These are phyloP conservation scores for Vanrija humicola DNA, from an alignment of 1,284 basidiomycete species.

Conservation along the genomic window DNA sequence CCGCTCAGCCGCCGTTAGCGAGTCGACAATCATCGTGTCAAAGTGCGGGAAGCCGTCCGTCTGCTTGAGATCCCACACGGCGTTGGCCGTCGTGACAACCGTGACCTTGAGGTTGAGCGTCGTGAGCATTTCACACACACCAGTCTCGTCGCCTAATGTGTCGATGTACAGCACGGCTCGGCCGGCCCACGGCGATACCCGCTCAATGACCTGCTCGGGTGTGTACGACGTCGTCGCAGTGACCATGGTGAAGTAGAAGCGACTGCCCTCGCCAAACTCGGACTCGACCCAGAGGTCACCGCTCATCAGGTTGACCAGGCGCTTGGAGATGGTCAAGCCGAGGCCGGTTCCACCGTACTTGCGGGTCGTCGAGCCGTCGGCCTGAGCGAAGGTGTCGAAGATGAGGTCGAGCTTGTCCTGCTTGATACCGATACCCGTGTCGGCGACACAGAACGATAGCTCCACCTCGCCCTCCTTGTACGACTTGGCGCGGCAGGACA, in stretches of 20 bases:
- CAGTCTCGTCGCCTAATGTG: conserved; percentile 71
- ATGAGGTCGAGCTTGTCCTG: conserved; percentile 98
- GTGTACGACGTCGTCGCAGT: conserved; percentile 53
- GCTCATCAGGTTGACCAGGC: conserved; percentile 94
- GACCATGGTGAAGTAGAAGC: conserved; percentile 91
- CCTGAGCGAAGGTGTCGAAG: conserved; percentile 99
- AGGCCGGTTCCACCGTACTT: conserved; percentile 98
- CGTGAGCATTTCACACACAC: conserved; percentile 71
- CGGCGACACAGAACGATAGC: conserved; percentile 94
- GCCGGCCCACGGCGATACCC: conserved; percentile 71
- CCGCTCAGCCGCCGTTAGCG: conserved; percentile 73
- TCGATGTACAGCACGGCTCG: conserved; percentile 81
- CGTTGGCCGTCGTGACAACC: conserved; percentile 69
- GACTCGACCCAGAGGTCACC: conserved; percentile 99
- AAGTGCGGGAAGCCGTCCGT: conserved; percentile 78
- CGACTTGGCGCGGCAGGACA: conserved; percentile 69
- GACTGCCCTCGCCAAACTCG: conserved; percentile 84
- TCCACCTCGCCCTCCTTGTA: conserved; percentile 74
- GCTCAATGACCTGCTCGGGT: conserved; percentile 65
- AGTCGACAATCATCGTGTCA: conserved; percentile 94
- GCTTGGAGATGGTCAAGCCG: conserved; percentile 91
- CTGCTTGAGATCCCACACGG: conserved; percentile 62
- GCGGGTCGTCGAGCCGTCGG: conserved; percentile 89
- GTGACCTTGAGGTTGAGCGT: conserved; percentile 79
- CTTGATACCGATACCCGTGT: conserved; percentile 98